A percentile compares a stretch with the other conserved stretches of the same genome.
These are phyloP conservation scores for Corinectria fuckeliana DNA, from an alignment of 2,329 filamentous ascomycete genomes.

Conservation along the genomic window DNA sequence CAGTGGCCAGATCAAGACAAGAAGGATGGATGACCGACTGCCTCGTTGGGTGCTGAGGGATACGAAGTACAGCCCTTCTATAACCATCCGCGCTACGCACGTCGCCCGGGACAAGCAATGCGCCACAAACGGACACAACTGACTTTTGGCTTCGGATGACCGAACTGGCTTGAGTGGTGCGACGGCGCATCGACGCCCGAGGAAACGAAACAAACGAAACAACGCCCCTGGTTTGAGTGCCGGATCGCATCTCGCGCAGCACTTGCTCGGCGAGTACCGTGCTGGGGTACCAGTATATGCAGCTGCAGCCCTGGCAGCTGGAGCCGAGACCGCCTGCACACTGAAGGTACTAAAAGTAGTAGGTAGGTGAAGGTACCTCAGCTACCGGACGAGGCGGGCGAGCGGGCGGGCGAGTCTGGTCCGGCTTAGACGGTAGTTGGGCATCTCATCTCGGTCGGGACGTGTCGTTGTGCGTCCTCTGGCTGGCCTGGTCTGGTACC, in stretches of 20 bases:
- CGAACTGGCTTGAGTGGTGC: conserved; percentile 29
- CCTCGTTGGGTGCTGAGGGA: conserved; percentile 1
- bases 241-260: conserved; percentile 36
- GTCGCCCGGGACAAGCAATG: conserved; percentile 11
- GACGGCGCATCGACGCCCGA: conserved; percentile 27
- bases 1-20: conserved; percentile 23
- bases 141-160: conserved; percentile 21
- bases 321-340: conserved; percentile 9
- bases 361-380: too few relatives aligned
- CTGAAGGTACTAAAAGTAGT: conserved; percentile 4
- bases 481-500: conserved; percentile 2
- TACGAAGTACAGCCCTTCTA: conserved; percentile 4
- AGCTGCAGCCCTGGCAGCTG: conserved; percentile 22
- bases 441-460: conserved; percentile 5
- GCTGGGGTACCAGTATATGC: conserved; percentile 26
- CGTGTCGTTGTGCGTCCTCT: conserved; percentile 6
- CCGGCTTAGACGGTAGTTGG: neutral
- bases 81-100: conserved; percentile 1
- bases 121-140: conserved; percentile 21
- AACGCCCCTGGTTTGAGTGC: conserved; percentile 30
- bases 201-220: conserved; percentile 20
- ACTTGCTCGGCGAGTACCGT: conserved; percentile 33
- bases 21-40: conserved; percentile 21
- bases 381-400: neutral
- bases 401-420: neutral